Evolutionary conservation across 208 protist genomes (phyloP).

Genomic region (Crithidia acanthocephali): DNA sequence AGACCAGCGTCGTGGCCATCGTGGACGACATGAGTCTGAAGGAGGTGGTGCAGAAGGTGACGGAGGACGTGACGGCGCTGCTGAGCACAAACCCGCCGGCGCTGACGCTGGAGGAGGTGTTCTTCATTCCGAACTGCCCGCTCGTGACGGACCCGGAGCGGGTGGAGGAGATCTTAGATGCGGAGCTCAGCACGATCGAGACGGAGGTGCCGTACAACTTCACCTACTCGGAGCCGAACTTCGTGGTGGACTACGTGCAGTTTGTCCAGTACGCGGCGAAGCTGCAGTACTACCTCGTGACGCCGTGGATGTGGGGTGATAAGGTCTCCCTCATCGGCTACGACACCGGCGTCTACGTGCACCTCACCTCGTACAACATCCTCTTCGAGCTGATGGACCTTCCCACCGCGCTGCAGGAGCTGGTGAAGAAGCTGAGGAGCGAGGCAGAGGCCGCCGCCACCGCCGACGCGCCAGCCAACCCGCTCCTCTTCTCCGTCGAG

Average conservation of each 20-base stretch:
- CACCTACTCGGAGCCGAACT: slow-evolving; percentile 85
- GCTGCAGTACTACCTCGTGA: slow-evolving; percentile 71
- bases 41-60: slow-evolving; percentile 39
- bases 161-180: slow-evolving; percentile 58
- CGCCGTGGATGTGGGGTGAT: slow-evolving; percentile 82
- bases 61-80: slow-evolving; percentile 41
- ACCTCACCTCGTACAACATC: slow-evolving; percentile 80
- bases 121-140: slow-evolving; percentile 63
- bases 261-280: slow-evolving; percentile 70
- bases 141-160: slow-evolving; percentile 59
- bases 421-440: slow-evolving; percentile 36
- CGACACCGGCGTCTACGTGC: slow-evolving; percentile 61
- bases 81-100: slow-evolving; percentile 27
- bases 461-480: slow-evolving; percentile 10
- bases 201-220: slow-evolving; percentile 49
- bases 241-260: slow-evolving; percentile 78
- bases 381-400: slow-evolving; percentile 56
- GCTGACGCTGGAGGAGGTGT: slow-evolving; percentile 52
- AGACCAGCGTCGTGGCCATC: slow-evolving; percentile 49
- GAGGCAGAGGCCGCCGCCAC: slow-evolving; percentile 22
- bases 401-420: slow-evolving; percentile 30
- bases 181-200: slow-evolving; percentile 45
- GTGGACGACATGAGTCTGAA: slow-evolving; percentile 49
- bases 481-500: slow-evolving; percentile 71
- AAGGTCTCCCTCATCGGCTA: slow-evolving; percentile 82